Evolutionary conservation across 2,329 filamentous ascomycete species (phyloP), one percentile per base, ranked within the genome.

Genomic region (Claviceps maximensis): DNA sequence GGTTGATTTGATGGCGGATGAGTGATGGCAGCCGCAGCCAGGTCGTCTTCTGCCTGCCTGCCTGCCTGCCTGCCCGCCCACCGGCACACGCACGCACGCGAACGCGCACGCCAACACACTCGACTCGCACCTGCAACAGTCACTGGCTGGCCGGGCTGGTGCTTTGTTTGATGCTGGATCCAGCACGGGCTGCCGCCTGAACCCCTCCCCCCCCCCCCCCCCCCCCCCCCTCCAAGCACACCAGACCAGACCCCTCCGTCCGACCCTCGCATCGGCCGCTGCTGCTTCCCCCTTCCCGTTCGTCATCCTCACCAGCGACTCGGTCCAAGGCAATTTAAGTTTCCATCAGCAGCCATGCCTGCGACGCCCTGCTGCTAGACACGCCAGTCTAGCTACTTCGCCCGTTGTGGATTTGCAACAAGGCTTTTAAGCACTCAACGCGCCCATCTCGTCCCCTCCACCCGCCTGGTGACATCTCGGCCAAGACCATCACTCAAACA

Each of bases 291-390:
- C 51, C 45, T 44, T 50, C 53, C 51, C 45, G 44, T 50, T 45
- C 50, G 44, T 52, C 58, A 54, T 49, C 51, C 48, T 50, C 51
- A 36, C 19, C 25, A 41, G 19, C 49, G 23, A 31, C 15, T 51
- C 31, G 19, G 42, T 48, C 19, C 9, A 25, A 27, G 7, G 8
- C 42, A 42, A 40, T 21, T 15, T 21, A 27, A 31, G n/a, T 21
- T 42, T 47, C 38, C 29, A 55, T 48, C 48, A 52, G 55, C 49
- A 53, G 54, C 57, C 50, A 61, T 62, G 60, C 53, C 59, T 52
- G 50, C 52, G 55, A 50, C 40, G 44, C 53, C 53, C 51, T 52
- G 50, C 55, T 59, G 58, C 59, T 62, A 62, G 60, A 59, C 58
- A 29, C 55, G 47, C 47, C 48, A 5, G 56, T 59, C 59, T 60